A percentile compares a stretch with the other conserved stretches of the same genome.
Conservation (phyloP, 306 rosid genomes). For the Fragaria iinumae region DNA sequence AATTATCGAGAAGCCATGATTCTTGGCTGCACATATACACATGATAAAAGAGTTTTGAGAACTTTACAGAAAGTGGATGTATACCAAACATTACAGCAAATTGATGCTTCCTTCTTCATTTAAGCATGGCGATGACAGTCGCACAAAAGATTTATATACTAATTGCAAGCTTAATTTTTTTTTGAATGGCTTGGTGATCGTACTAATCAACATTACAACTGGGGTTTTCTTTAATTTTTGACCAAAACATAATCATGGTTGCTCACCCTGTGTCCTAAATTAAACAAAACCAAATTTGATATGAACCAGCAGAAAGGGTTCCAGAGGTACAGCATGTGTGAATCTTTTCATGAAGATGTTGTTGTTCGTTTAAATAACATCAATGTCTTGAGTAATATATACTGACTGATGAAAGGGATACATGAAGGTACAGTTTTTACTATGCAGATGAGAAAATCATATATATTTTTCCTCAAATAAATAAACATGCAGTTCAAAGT, state of each 20-base stretch:
- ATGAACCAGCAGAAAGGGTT: conserved; percentile 19
- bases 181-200: conserved; percentile 24
- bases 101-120: conserved; percentile 35
- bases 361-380: conserved; percentile 9
- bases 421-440: conserved; percentile 5
- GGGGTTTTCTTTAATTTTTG: conserved; percentile 32
- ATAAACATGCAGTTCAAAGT: not conserved
- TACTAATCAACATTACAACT: conserved; percentile 28
- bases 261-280: conserved; percentile 27
- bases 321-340: conserved; percentile 31
- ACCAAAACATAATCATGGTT: conserved; percentile 38
- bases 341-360: conserved; percentile 4
- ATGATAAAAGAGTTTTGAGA: conserved; percentile 20
- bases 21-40: conserved; percentile 54
- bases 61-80: conserved; percentile 27
- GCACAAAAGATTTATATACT: conserved; percentile 1
- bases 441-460: conserved; percentile 13
- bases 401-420: conserved; percentile 10
- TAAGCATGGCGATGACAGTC: conserved; percentile 25
- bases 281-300: conserved; percentile 18
- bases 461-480: not conserved
- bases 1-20: conserved; percentile 49
- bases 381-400: conserved; percentile 19
- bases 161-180: not conserved
- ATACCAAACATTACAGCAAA: conserved; percentile 32